Percentiles rank a stretch among this genome's conserved stretches.
Evolutionary conservation across 352 stramenopile species (phyloP).

Genomic region (Plasmopara viticola): DNA sequence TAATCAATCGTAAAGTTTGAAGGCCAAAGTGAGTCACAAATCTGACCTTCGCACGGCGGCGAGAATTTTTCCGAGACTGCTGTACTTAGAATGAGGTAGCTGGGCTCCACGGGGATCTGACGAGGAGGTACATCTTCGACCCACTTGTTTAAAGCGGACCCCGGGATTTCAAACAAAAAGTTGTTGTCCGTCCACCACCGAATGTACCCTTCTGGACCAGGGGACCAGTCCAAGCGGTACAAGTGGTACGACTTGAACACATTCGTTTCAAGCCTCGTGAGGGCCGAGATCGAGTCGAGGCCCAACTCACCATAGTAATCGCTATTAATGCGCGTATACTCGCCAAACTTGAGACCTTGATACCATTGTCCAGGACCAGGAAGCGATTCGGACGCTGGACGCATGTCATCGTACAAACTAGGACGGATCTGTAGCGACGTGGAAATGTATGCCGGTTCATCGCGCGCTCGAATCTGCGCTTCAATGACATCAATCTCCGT

Average conservation of each 20-base stretch:
- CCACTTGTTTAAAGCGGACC: conserved; percentile 79
- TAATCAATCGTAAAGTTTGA: conserved; percentile 94
- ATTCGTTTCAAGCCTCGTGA: conserved; percentile 87
- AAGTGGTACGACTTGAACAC: conserved; percentile 91
- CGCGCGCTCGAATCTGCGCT: conserved; percentile 75
- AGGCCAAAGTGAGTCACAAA: conserved; percentile 90
- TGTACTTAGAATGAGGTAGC: conserved; percentile 97
- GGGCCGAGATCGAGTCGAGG: conserved; percentile 92
- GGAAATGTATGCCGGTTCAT: conserved; percentile 88
- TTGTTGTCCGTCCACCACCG: conserved; percentile 91
- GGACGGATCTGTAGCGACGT: conserved; percentile 91
- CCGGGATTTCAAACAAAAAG: conserved; percentile 92
- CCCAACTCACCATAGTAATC: conserved; percentile 93
- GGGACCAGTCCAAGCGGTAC: conserved; percentile 95
- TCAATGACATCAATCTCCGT: conserved; percentile 97
- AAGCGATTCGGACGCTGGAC: conserved; percentile 45
- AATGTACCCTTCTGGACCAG: conserved; percentile 87
- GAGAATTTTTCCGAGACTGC: conserved; percentile 95
- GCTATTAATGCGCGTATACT: conserved; percentile 88
- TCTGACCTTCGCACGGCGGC: conserved; percentile 85
- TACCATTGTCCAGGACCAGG: conserved; percentile 87
- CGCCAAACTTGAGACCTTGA: conserved; percentile 73
- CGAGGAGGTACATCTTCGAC: conserved; percentile 54
- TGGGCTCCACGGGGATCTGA: conserved; percentile 93
- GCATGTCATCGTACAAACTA: conserved; percentile 60